Base-by-base conservation (phyloP, 345 rosid genomes). In the Ricinus communis region DNA sequence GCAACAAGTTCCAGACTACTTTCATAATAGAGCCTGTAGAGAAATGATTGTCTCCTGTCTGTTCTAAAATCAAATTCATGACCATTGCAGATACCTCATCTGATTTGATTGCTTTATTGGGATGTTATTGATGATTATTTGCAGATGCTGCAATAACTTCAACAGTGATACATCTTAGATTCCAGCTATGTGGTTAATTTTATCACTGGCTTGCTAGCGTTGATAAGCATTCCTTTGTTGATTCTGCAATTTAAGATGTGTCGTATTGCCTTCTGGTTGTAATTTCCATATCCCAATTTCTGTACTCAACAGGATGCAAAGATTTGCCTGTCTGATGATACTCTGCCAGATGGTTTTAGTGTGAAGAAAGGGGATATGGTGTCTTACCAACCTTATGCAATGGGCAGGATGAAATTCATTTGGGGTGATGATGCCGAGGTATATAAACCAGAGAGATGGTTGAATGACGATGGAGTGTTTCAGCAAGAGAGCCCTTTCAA, bases 391-490 rank as follows among this genome's bases (percentile, higher is more conserved):
- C 81, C 92, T 3, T 87, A 85, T 78, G 92, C 87, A 15, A 87
- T 84, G 89, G 89, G 92, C 16, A 79, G 92, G 76, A 87, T 87
- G 92, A 82, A 80, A 68, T 83, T 80, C 76, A 78, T 84, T 45
- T 85, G 86, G 87, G 89, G 90, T 4, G 81, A 85, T 31, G 83
- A 85, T 60, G 84, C 84, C 8, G 81, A 79, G 68, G 81, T 77
- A 40, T 88, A 80, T 71, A 70, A 61, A 68, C 90, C 88, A 14
- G 81, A 88, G 62, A 83, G 93, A 77, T 86, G 88, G 88, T 79
- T 86, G 4, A 62, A 82, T 61, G 76, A 79, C 61, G 75, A 82
- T 50, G 90, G 88, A 28, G 11, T 56, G 25, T 83, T 85, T 71
- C 82, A 25, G 65, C 79, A 40, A 7, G 81, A 86, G 65, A 83